Evolutionary conservation across 441 rosid species (phyloP), one percentile per base, ranked within the genome.

Genomic region (Adansonia gregorii): DNA sequence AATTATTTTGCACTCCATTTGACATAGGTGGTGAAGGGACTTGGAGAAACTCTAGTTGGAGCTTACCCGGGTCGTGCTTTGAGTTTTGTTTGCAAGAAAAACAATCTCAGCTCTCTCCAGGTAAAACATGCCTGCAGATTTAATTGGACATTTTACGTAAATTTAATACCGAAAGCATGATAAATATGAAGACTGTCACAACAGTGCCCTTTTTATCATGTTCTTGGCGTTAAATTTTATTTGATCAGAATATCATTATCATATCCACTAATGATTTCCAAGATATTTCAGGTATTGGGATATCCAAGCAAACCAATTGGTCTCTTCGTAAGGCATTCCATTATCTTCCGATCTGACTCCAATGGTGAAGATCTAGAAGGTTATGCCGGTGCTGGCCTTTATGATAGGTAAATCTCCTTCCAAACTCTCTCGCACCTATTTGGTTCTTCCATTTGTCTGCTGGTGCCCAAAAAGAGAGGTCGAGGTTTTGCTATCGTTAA

Each of bases 361-460:
- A 96, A 96, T 20, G 99, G 99, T 72, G 99, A 96, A 88, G 99
- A 96, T 83, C 89, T 96, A 1, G 98, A 94, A 87, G 99, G 99
- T 58, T 96, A 96, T 83, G 99, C 99, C 31, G 99, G 99, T 80
- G 99, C 99, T 64, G 99, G 99, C 60, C 98, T 96, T 78, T 96
- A 96, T 55, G 99, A 96, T 80, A 95, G 99, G 99, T 93, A 90
- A 35, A 88, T 74, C 8, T 72, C 35, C 54, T 52, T 9, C 68
- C 58, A 46, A 43, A 45, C 55, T 77, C 24, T 22, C 14, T 11
- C 6, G 8, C 80, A 52, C 35, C 31, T 46, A 0, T 67, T 67
- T 67, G 15, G 24, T 67, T 39, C 10, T 20, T 45, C 72, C 27
- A 8, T 66, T 43, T 20, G 31, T 22, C 15, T 9, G 56, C 56